Evolutionary conservation across 129 eudicot genomes (phyloP).

Genomic region (Daucus carota): DNA sequence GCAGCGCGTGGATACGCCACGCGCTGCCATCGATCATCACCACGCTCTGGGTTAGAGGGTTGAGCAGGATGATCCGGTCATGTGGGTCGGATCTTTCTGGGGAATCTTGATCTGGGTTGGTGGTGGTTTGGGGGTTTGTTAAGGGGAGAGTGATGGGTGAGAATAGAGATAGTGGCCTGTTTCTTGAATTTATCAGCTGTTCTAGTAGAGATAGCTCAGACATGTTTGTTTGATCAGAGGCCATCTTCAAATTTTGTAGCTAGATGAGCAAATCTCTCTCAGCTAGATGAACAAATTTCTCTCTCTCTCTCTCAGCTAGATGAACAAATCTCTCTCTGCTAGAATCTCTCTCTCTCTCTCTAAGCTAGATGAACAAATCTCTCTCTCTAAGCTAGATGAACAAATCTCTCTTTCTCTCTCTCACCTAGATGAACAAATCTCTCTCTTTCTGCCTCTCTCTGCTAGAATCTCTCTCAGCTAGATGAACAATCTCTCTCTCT

Average conservation of each 20-base stretch:
- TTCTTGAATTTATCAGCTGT: constrained; percentile 33
- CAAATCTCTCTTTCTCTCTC: no score
- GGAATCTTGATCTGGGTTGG: constrained; percentile 17
- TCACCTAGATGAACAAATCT: no score
- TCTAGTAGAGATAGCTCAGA: constrained; percentile 2
- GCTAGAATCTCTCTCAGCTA: no score
- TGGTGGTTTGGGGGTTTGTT: constrained; percentile 1
- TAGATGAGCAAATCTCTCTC: neutral
- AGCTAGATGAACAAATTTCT: neutral
- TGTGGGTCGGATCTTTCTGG: constrained; percentile 7
- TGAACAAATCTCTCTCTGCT: no score
- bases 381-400: no score
- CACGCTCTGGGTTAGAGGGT: constrained; percentile 55
- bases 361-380: no score
- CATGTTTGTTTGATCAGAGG: constrained; percentile 28
- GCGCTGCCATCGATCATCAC: constrained; percentile 39
- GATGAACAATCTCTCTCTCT: no score
- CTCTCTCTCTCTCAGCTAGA: no score
- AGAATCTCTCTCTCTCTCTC: no score
- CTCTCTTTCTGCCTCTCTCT: neutral
- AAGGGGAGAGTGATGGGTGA: constrained; percentile 34
- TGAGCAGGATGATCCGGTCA: constrained; percentile 48
- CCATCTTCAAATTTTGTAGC: constrained; percentile 21
- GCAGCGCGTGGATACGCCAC: constrained; percentile 23
- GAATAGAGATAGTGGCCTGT: constrained; percentile 32